Base-by-base conservation (phyloP, 108 stramenopile species). In the Seminavis robusta region DNA sequence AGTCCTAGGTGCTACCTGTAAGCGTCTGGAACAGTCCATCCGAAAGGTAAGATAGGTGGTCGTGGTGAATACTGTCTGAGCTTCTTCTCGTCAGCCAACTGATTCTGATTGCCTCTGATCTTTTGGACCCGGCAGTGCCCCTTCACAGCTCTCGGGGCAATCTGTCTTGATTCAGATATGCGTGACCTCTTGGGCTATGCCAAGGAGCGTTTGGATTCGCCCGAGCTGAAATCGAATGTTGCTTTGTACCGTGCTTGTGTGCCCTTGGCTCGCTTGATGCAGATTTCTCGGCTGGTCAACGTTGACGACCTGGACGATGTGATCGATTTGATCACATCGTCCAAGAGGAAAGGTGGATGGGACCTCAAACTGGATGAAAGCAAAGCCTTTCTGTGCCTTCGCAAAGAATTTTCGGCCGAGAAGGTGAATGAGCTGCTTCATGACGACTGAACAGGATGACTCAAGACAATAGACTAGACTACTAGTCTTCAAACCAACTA, bases 261-360 rank as follows among this genome's bases (percentile, higher is more conserved):
- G 0, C 74, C 90, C 1, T 70, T 92, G 38, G 76, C 76, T 3
- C 86, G 90, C 33, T 59, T 92, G 17, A 43, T 81, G 19, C 90
- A 92, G 65, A 86, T 92, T 50, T 65, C 86, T 0, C 65, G 80
- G 15, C 54, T 92, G 20, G 16, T 92, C 61, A 84, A 86, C 63
- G 86, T 88, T 2, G 90, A 92, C 33, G 90, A 92, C 56, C 47
- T 92, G 45, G 90, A 92, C 10, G 90, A 92, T 56, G 84, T 83
- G 0, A 38, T 92, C 23, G 90, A 92, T 71, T 66, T 92, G 37
- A 81, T 92, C 36, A 65, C 75, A 9, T 77, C 81, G 31, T 81
- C 74, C 16, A 88, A 88, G 53, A 65, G 86, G 31, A 92, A 92
- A 45, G 82, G 80, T 40, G 70, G 69, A 25, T 92, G 90, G 90